These are phyloP conservation scores for Pseudocercospora macadamiae DNA, from an alignment of 2,329 filamentous ascomycete genomes.

Conservation along the genomic window DNA sequence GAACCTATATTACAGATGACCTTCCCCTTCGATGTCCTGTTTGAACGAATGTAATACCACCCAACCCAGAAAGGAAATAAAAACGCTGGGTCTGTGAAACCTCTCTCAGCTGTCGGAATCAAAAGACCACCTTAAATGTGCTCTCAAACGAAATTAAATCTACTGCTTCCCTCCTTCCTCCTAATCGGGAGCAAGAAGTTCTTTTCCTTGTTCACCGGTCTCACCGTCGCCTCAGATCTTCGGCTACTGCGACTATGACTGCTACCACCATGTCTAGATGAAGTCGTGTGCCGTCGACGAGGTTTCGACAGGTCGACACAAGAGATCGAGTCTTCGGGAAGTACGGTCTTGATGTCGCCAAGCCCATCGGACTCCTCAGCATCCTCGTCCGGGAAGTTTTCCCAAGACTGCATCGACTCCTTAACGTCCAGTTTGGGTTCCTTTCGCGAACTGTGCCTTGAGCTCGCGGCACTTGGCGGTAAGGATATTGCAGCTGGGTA, in stretches of 20 bases:
- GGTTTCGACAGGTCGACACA: slow-evolving; percentile 36
- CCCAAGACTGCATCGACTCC: slow-evolving; percentile 17
- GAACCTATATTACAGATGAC: not conserved
- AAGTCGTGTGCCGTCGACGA: slow-evolving; percentile 14
- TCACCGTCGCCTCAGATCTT: slow-evolving; percentile 31
- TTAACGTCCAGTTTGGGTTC: slow-evolving; percentile 1
- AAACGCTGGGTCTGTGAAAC: not conserved
- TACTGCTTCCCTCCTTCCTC: slow-evolving; percentile 33
- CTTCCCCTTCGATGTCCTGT: no score
- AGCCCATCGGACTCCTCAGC: slow-evolving; percentile 41
- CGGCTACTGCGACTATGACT: slow-evolving; percentile 18
- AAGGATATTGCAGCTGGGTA: slow-evolving; percentile 32
- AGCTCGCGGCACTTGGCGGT: slow-evolving; percentile 19
- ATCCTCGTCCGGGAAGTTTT: slow-evolving; percentile 22
- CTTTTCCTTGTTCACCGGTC: slow-evolving; percentile 25
- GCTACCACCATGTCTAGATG: slow-evolving; percentile 18
- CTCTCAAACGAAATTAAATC: slow-evolving; percentile 17
- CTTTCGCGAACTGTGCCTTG: not conserved
- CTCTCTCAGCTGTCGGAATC: slow-evolving; percentile 6
- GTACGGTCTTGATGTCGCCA: slow-evolving; percentile 49
- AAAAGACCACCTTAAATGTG: not conserved
- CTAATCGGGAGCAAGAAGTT: slow-evolving; percentile 34
- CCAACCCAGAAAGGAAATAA: not conserved
- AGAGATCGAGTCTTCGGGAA: slow-evolving; percentile 53
- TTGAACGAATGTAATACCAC: not conserved